These are phyloP conservation scores for Hericium coralloides DNA, from an alignment of 768 basidiomycete genomes.

Conservation along the genomic window DNA sequence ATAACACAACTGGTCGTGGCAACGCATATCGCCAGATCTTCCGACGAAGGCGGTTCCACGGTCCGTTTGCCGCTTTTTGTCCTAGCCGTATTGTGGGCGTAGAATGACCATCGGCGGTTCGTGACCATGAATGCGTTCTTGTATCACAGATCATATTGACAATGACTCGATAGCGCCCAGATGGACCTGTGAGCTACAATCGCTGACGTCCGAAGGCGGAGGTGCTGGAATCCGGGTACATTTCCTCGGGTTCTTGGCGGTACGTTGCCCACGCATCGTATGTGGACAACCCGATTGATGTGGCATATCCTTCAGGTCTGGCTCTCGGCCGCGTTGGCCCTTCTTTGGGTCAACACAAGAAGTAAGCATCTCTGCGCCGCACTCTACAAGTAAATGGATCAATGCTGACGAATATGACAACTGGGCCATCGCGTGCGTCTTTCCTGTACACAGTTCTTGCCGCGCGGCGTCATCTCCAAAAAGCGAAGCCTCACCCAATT, in stretches of 20 bases:
- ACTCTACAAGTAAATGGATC: background rate
- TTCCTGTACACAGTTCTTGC: conserved; percentile 28
- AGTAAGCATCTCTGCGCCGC: no score
- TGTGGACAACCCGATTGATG: no score
- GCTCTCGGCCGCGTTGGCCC: conserved; percentile 42
- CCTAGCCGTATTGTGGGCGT: conserved; percentile 37
- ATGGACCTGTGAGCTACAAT: conserved; percentile 50
- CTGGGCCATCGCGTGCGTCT: conserved; percentile 29
- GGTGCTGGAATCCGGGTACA: conserved; percentile 40
- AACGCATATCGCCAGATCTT: conserved; percentile 41
- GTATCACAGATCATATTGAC: background rate
- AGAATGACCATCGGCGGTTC: conserved; percentile 27
- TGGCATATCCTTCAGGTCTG: conserved; percentile 31
- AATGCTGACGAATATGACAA: conserved; percentile 17
- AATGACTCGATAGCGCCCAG: no score
- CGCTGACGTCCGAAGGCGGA: conserved; percentile 33
- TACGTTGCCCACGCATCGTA: no score
- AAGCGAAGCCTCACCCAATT: no score
- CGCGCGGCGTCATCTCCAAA: conserved; percentile 21
- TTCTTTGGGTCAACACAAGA: conserved; percentile 43
- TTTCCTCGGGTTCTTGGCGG: conserved; percentile 42
- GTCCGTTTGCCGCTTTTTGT: conserved; percentile 34
- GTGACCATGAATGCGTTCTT: conserved; percentile 5
- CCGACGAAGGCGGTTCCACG: conserved; percentile 26
- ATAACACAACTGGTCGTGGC: no score